Percentiles rank a stretch among this genome's conserved stretches.
Conservation (phyloP, 352 stramenopile genomes). For the Poterioochromonas sp. region DNA sequence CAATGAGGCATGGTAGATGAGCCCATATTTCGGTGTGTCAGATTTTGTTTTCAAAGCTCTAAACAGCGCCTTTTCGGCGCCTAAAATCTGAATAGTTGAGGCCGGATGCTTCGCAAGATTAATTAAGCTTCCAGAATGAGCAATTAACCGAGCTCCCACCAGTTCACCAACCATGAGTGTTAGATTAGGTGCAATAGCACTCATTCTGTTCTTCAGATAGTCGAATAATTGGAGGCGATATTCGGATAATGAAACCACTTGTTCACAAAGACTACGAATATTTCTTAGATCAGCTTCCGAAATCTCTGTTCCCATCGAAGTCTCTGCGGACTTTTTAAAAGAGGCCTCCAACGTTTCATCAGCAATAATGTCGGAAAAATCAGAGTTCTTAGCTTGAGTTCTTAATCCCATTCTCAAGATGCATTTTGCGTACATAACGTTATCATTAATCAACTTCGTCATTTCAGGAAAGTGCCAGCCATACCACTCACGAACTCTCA, state of each 20-base stretch:
- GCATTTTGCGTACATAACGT: constrained; percentile 95
- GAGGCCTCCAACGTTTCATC: constrained; percentile 69
- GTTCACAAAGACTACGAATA: constrained; percentile 65
- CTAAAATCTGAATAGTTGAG: constrained; percentile 96
- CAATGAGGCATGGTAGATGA: constrained; percentile 99
- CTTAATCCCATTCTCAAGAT: constrained; percentile 88
- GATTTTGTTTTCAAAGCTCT: constrained; percentile 99
- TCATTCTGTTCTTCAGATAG: constrained; percentile 99
- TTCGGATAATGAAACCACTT: constrained; percentile 77
- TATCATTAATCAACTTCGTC: constrained; percentile 94
- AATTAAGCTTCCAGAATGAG: constrained; percentile 96
- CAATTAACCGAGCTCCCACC: constrained; percentile 95
- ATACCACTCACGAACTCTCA: constrained; percentile 99
- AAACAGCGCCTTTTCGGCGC: constrained; percentile 99
- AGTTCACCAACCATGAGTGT: constrained; percentile 98
- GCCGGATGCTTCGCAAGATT: constrained; percentile 99
- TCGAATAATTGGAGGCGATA: constrained; percentile 94
- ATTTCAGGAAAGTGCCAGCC: constrained; percentile 93
- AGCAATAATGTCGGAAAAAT: constrained; percentile 74
- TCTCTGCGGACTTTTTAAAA: constrained; percentile 93
- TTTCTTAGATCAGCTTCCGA: constrained; percentile 96
- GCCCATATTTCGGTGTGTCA: constrained; percentile 98
- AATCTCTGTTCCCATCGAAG: constrained; percentile 99
- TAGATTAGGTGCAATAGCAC: constrained; percentile 98
- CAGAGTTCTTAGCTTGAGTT: constrained; percentile 77